phyloP scores from a whole-genome alignment of 2,329 filamentous ascomycete genomes.

The Cucurbitaria berberidis region DNA sequence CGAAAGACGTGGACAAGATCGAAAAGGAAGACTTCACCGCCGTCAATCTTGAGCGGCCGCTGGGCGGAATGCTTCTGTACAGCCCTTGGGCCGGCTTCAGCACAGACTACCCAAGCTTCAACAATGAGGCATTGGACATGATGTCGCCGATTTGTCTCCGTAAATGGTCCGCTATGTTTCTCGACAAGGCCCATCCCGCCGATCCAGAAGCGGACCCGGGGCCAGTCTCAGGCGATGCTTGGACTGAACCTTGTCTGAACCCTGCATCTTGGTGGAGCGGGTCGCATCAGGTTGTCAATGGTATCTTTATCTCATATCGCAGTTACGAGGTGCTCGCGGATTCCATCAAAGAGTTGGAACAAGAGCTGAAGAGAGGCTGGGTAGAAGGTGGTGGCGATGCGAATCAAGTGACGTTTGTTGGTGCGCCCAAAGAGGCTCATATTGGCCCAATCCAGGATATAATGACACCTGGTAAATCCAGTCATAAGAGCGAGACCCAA shows the following conservation, averaged over 20 bases:
- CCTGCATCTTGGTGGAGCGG: slow-evolving; percentile 12
- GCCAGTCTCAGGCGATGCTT: slow-evolving; percentile 18
- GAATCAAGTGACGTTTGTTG: slow-evolving; percentile 12
- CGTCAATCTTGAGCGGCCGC: slow-evolving; percentile 17
- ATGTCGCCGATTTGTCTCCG: slow-evolving; percentile 8
- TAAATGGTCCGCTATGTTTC: slow-evolving; percentile 24
- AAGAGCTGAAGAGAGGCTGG: slow-evolving; percentile 22
- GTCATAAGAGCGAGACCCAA: slow-evolving; percentile 14
- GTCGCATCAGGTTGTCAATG: slow-evolving; percentile 12
- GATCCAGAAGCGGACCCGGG: slow-evolving; percentile 18
- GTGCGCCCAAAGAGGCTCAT: slow-evolving; percentile 22
- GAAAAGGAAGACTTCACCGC: slow-evolving; percentile 16
- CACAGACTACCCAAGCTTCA: slow-evolving; percentile 23
- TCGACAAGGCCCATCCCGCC: slow-evolving; percentile 12
- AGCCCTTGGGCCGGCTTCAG: slow-evolving; percentile 24
- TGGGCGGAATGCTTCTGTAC: slow-evolving; percentile 16
- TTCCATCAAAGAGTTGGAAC: slow-evolving; percentile 14
- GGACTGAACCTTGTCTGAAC: slow-evolving; percentile 20
- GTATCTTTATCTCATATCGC: slow-evolving; percentile 14
- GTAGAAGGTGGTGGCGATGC: slow-evolving; percentile 18
- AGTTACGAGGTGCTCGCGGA: slow-evolving; percentile 20
- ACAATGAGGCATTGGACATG: slow-evolving; percentile 17
- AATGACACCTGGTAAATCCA: slow-evolving; percentile 10
- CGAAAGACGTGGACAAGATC: too few species aligned
- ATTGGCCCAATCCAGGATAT: slow-evolving; percentile 26